A percentile compares a stretch with the other conserved stretches of the same genome.
phyloP scores from a whole-genome alignment of 2,329 filamentous ascomycete genomes.

The Sporothrix mexicana region DNA sequence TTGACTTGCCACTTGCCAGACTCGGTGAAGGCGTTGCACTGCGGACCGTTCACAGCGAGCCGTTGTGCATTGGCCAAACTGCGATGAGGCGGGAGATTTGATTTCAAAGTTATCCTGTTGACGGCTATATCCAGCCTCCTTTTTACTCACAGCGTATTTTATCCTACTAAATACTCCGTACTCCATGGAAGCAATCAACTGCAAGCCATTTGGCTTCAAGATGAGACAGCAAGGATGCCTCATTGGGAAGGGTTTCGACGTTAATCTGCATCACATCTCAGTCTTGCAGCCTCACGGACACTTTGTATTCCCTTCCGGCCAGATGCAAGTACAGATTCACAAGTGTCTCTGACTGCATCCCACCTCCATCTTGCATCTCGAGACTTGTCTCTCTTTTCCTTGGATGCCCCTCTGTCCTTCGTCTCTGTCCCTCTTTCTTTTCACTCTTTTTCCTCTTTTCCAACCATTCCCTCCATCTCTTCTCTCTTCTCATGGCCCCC shows the following conservation, averaged over 20 bases:
- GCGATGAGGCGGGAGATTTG: neutral
- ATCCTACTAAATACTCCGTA: too few relatives aligned
- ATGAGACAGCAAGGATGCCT: neutral
- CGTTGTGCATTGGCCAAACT: neutral
- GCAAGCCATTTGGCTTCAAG: neutral
- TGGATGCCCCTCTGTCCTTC: neutral
- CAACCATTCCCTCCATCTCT: too few relatives aligned
- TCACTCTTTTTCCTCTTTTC: neutral
- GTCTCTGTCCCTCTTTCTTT: neutral
- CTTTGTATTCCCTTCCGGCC: conserved; percentile 9
- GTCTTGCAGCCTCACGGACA: neutral
- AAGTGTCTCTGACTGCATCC: neutral
- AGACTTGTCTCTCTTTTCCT: neutral
- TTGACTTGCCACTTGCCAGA: neutral
- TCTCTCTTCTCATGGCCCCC: neutral
- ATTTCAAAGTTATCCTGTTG: neutral
- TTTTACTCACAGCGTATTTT: too few relatives aligned
- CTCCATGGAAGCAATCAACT: too few relatives aligned
- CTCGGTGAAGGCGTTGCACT: conserved; percentile 1
- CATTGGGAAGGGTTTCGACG: neutral
- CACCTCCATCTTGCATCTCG: neutral
- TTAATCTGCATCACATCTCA: neutral
- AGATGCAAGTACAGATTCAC: neutral
- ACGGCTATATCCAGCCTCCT: neutral
- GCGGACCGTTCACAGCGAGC: neutral